These are phyloP conservation scores for Anisodus acutangulus DNA, from an alignment of 257 asterid genomes.

Conservation along the genomic window DNA sequence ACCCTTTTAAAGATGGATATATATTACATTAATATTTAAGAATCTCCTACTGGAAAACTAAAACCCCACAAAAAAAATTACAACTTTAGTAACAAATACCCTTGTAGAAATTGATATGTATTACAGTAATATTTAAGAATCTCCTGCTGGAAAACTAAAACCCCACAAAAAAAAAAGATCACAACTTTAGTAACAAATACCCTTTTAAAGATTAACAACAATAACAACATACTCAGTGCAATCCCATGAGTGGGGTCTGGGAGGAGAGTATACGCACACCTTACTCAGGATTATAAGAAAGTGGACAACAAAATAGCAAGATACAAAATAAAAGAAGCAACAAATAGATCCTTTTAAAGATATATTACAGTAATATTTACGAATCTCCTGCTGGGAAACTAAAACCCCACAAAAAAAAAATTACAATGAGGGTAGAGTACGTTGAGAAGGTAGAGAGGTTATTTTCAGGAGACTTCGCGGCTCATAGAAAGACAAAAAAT, in stretches of 20 bases:
- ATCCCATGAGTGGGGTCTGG: no score
- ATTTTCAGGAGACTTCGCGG: no score
- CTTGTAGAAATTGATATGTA: no score
- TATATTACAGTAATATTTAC: neutral
- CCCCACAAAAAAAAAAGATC: neutral
- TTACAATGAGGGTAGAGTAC: neutral
- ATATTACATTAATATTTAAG: slow-evolving; percentile 28
- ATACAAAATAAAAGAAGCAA: no score
- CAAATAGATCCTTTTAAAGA: no score
- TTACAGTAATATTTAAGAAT: neutral
- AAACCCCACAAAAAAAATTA: neutral
- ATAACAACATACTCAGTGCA: neutral
- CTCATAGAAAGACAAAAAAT: no score
- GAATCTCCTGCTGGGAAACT: slow-evolving; percentile 92
- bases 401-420: slow-evolving; percentile 25
- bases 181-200: neutral
- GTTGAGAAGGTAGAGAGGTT: no score
- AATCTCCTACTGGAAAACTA: slow-evolving; percentile 89
- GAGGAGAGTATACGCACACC: no score
- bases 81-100: no score
- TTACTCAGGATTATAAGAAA: no score
- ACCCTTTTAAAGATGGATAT: neutral
- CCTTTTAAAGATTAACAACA: neutral
- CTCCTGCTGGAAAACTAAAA: neutral
- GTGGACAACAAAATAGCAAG: no score